Evolutionary conservation across 2,329 filamentous ascomycete genomes (phyloP).

Genomic region (Penicillium sp.): DNA sequence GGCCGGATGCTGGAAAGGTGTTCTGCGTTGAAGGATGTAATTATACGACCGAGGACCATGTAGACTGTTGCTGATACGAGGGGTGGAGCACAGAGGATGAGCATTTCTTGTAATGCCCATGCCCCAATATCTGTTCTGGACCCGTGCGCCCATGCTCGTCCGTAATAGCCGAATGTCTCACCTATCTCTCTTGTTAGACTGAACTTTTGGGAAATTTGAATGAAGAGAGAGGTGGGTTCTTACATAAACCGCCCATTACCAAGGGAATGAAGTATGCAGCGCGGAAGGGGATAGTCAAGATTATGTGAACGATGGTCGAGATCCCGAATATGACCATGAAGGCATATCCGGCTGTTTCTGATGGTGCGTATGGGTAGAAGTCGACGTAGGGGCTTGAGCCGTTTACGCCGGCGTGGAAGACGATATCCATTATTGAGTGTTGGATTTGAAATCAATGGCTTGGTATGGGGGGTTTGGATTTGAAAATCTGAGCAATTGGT

Average conservation of each 20-base stretch:
- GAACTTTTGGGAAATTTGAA: background rate
- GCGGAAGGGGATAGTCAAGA: constrained; percentile 31
- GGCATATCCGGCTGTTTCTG: constrained; percentile 34
- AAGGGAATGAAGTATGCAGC: constrained; percentile 41
- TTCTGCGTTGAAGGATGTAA: constrained; percentile 38
- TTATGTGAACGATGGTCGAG: constrained; percentile 29
- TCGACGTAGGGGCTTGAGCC: constrained; percentile 34
- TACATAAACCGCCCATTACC: constrained; percentile 39
- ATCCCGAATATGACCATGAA: constrained; percentile 38
- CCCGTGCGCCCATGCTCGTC: constrained; percentile 36
- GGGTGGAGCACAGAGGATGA: constrained; percentile 42
- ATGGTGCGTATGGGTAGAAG: constrained; percentile 40
- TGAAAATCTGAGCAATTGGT: background rate
- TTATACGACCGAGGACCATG: constrained; percentile 44
- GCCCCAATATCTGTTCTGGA: constrained; percentile 23
- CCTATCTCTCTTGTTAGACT: constrained; percentile 17
- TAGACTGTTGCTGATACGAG: constrained; percentile 41
- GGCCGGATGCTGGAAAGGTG: constrained; percentile 34
- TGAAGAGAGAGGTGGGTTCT: background rate
- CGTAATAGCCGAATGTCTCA: constrained; percentile 40
- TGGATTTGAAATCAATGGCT: background rate
- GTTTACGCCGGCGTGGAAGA: constrained; percentile 31
- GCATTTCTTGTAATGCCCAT: constrained; percentile 40
- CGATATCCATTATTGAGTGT: constrained; percentile 31
- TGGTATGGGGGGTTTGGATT: background rate